Evolutionary conservation across 345 rosid species (phyloP), one percentile per base, ranked within the genome.

Genomic region (Dipteronia sinensis): DNA sequence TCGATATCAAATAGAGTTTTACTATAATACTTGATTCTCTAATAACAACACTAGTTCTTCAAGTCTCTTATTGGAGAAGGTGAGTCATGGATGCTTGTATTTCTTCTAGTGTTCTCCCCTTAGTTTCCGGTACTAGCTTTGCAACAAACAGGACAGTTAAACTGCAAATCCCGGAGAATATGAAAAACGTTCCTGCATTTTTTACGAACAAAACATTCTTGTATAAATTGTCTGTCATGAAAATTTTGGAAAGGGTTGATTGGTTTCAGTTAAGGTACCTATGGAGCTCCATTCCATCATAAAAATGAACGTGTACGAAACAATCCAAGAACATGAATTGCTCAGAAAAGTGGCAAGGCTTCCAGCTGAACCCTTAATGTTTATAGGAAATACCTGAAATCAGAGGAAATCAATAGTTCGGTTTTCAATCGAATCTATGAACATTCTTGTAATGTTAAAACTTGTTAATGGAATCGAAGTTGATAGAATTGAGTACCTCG

Each of bases 71-170:
- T 34, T 42, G 75, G 19, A 65, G 72, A 72, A 67, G 72, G 73
- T 69, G 78, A 59, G 83, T 56, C 63, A 85, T 80, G 19, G 75
- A 69, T 59, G 87, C 81, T 78, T 88, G 91, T 66, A 90, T 76
- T 59, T 91, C 92, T 80, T 91, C 93, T 0, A 88, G 75, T 11
- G 96, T 83, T 82, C 85, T 71, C 40, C 92, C 93, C 77, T 87
- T 90, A 2, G 92, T 91, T 78, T 91, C 95, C 0, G 93, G 92
- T 23, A 89, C 89, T 40, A 90, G 49, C 62, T 82, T 87, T 23
- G 82, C 89, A 27, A 89, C 64, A 75, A 90, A 90, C 23, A 80
- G 67, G 38, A 84, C 55, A 19, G 77, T 82, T 5, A 61, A 74
- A 1, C 61, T 82, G 3, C 83, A 74, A 7, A 84, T 6, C 25